Base-by-base conservation (phyloP, 306 rosid genomes). In the Rubus parviflorus region DNA sequence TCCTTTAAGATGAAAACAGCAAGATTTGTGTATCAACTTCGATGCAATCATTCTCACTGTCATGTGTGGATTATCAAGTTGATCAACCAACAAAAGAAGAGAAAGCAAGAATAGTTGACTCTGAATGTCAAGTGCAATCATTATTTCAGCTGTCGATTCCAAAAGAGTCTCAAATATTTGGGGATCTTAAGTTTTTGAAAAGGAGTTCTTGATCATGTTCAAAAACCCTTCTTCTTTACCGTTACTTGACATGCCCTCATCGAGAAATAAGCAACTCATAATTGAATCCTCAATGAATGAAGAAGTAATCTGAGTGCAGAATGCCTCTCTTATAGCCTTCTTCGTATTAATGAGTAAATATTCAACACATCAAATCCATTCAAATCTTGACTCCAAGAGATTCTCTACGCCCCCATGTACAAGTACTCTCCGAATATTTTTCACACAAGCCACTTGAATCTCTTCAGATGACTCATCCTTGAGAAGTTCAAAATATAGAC, bases 381-480 rank as follows among this genome's bases (percentile, higher is more conserved):
- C 87, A 57, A 63, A 72, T 78, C 90, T 87, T 35, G 87, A 83
- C 70, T 76, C 81, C 64, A 78, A 79, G 60, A 90, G 86, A 89
- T 69, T 38, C 73, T 82, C 84, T 20, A 79, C 35, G 46, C 81
- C 53, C 81, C 82, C 88, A 79, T 95, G 98, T 46, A 75, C 86
- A 80, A 95, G 91, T 70, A 95, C 87, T 77, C 95, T 88, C 68
- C 72, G 83, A 75, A 95, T 83, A 79, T 81, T 86, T 75, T 67
- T 68, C 83, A 92, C 97, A 77, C 97, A 90, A 77, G 91, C 82
- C 80, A 95, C 88, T 81, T 95, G 98, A 83, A 90, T 88, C 83
- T 89, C 97, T 83, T 90, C 95, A 43, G 89, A 84, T 66, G 97
- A 88, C 79, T 89, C 97, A 38, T 95, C 91, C 73, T 83, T 89